Base-by-base conservation (phyloP, 1,139 yeast species). In the Lodderomyces oxycetoniae region DNA sequence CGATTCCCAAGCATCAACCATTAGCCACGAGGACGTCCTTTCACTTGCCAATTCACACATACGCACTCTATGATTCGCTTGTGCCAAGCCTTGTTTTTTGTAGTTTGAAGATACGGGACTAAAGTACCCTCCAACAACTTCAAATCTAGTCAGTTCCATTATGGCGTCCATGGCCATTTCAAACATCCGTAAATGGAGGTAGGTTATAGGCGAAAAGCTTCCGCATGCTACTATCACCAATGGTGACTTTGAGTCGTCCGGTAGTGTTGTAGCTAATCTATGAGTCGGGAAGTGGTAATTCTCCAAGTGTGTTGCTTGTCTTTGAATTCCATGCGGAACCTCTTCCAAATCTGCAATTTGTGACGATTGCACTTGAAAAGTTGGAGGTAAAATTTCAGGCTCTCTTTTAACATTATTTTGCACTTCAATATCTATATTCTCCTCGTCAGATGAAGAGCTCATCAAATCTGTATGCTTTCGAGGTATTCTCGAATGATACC, bases 1-100 rank as follows among this genome's bases (percentile, higher is more conserved):
- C 5, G 95, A 83, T 59, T 91, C 99, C 99, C 99, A 91, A 0
- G 97, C 96, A 58, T 91, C 99, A 16, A 91, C 98, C 97, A 91
- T 93, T 32, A 93, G 70, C 97, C 99, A 91, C 17, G 93, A 79
- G 3, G 93, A 80, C 0, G 99, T 91, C 51, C 98, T 74, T 54
- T 91, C 98, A 59, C 98, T 89, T 0, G 97, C 98, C 54, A 91
- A 68, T 57, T 93, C 97, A 59, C 98, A 89, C 98, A 91, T 91
- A 36, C 97, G 71, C 8, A 91, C 98, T 39, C 99, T 74, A 59
- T 91, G 95, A 43, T 69, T 71, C 0, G 97, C 75, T 0, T 85
- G 77, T 0, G 98, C 97, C 37, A 91, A 67, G 0, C 99, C 99
- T 33, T 87, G 88, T 57, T 91, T 93, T 55, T 82, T 79, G 63